Evolutionary conservation across 2,329 filamentous ascomycete species (phyloP), one percentile per base, ranked within the genome.

Genomic region (Dissoconium aciculare): DNA sequence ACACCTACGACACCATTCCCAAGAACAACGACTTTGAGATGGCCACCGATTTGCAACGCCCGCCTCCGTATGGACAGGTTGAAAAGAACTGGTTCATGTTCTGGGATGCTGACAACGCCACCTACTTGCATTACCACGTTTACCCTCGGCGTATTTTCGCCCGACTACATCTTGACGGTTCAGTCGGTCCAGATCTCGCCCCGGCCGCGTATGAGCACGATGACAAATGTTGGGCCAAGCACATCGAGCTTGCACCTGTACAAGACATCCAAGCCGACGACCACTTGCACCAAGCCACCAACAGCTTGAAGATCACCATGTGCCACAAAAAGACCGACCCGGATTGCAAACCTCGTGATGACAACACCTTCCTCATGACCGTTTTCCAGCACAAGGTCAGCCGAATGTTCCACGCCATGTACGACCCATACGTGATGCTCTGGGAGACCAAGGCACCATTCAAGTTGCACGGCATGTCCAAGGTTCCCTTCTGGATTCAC

Each of bases 41-140:
- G 0, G 57, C 56, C 0, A 66, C 59, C 1, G 68, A 71, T 37
- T 45, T 73, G 2, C 60, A 64, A 26, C 53, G 66, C 0, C 67
- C 66, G 0, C 31, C 40, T 5, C 58, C 62, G 0, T 63, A 53
- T 42, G 43, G 44, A 3, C 19, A 40, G 0, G 40, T 71, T 11
- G 68, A 74, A 49, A 73, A 73, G 59, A 73, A 74, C 38, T 74
- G 62, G 58, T 73, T 74, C 37, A 37, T 66, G 2, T 73, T 73
- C 50, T 73, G 68, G 68, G 66, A 71, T 36, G 35, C 36, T 0
- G 34, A 51, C 0, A 59, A 57, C 4, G 44, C 56, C 14, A 50
- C 59, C 33, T 68, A 69, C 42, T 53, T 58, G 1, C 67, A 73
- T 43, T 60, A 69, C 43, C 66, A 71, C 37, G 42, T 70, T 2